Evolutionary conservation across 1,284 basidiomycete species (phyloP).

Genomic region (Puccinia horiana): DNA sequence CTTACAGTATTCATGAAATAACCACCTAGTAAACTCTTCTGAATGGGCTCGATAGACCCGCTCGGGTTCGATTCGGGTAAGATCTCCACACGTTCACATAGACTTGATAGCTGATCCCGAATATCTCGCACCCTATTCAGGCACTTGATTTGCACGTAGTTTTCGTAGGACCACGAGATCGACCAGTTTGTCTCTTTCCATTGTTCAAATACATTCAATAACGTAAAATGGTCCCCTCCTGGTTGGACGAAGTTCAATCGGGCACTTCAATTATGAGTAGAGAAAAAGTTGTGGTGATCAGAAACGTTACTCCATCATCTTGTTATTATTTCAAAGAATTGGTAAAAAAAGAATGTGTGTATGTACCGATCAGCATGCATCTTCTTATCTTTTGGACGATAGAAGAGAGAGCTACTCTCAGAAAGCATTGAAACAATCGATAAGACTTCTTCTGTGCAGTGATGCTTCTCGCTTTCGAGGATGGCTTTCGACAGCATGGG

Average conservation of each 20-base stretch:
- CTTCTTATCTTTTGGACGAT: slow-evolving; percentile 84
- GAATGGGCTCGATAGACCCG: slow-evolving; percentile 73
- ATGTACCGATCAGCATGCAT: slow-evolving; percentile 56
- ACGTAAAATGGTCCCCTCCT: slow-evolving; percentile 96
- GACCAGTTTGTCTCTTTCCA: slow-evolving; percentile 97
- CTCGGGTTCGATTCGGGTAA: slow-evolving; percentile 71
- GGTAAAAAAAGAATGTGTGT: slow-evolving; percentile 8
- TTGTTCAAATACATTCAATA: slow-evolving; percentile 96
- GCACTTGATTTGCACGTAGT: slow-evolving; percentile 96
- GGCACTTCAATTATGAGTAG: slow-evolving; percentile 71
- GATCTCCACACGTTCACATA: slow-evolving; percentile 96
- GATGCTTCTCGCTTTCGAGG: slow-evolving; percentile 88
- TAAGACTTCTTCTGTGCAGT: slow-evolving; percentile 94
- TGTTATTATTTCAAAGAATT: not conserved
- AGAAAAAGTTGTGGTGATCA: not conserved
- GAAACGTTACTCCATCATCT: not conserved
- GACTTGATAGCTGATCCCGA: slow-evolving; percentile 82
- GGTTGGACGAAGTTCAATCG: slow-evolving; percentile 91
- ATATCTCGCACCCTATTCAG: slow-evolving; percentile 91
- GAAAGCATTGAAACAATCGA: slow-evolving; percentile 98
- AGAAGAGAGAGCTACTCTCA: slow-evolving; percentile 91
- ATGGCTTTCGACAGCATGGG: slow-evolving; percentile 96
- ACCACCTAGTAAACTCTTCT: slow-evolving; percentile 90
- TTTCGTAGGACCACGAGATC: slow-evolving; percentile 73
- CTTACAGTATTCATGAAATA: slow-evolving; percentile 93